phyloP scores from a whole-genome alignment of 2,329 filamentous ascomycete species.

The Chaetothyriales sp. region DNA sequence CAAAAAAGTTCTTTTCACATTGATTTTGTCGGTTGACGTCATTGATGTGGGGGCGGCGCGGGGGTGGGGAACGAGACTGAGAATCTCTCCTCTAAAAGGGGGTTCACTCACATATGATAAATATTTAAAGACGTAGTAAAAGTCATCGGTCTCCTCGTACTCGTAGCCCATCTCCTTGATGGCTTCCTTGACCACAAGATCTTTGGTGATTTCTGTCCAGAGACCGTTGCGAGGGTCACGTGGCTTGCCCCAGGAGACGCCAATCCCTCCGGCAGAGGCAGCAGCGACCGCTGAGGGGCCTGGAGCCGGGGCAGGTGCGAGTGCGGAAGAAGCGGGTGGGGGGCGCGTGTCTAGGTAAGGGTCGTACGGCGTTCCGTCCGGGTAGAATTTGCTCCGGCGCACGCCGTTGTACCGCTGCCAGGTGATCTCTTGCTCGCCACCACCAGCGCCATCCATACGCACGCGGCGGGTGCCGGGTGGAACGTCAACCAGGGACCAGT shows the following conservation, averaged over 20 bases:
- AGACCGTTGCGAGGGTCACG: constrained; percentile 42
- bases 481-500: constrained; percentile 71
- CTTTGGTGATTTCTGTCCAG: constrained; percentile 97
- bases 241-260: constrained; percentile 29
- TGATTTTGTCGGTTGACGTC: constrained; percentile 20
- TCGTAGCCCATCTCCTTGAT: constrained; percentile 73
- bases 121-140: constrained; percentile 88
- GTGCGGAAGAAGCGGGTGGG: constrained; percentile 23
- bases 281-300: constrained; percentile 17
- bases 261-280: constrained; percentile 24
- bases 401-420: constrained; percentile 71
- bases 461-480: constrained; percentile 70
- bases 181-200: constrained; percentile 72
- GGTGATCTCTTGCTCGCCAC: constrained; percentile 58
- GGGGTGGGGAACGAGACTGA: too few relatives aligned
- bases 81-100: too few relatives aligned
- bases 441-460: constrained; percentile 65
- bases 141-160: constrained; percentile 76
- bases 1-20: too few relatives aligned
- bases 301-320: neutral
- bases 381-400: constrained; percentile 56
- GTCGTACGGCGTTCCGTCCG: constrained; percentile 45
- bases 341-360: constrained; percentile 35
- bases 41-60: too few relatives aligned
- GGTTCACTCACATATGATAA: constrained; percentile 59